Base-by-base conservation (phyloP, 768 basidiomycete genomes). In the Boletus sp. region DNA sequence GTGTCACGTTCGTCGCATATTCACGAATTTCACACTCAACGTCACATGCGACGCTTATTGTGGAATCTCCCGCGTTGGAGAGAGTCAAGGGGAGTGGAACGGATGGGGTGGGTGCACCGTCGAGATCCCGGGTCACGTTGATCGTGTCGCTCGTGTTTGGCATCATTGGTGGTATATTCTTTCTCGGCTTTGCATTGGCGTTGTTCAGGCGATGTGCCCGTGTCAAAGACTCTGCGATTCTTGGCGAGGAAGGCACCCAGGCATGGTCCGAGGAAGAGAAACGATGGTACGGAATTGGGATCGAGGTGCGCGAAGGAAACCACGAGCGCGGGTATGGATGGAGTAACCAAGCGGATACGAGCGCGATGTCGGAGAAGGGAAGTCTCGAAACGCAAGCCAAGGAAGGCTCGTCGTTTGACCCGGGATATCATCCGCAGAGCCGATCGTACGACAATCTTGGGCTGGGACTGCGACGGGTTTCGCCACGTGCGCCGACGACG, bases 1-100 rank as follows among this genome's bases (percentile, higher is more conserved):
- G 73, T 1, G 74, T 84, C 48, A 82, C 81, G 4, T 87, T 91
- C 61, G 83, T 84, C 7, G 90, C 88, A 3, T 89, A 84, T 69
- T 88, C 86, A 33, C 74, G 68, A 37, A 53, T 79, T 18, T 89
- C 85, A 2, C 89, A 85, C 61, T 86, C 89, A 15, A 88, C 83
- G 1, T 91, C 89, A 18, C 87, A 89, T 63, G 77, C 86, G 1
- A 79, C 61, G 53, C 75, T 90, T 17, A 70, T 78, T 1, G 74
- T 91, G 32, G 78, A 52, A 68, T 85, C 54, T 68, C 78, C 42
- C 61, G 76, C 35, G 53, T 67, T 45, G 70, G 76, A 56, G 71
- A 73, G 60, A 71, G 71, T 80, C 59, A 74, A 78, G 37, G 61
- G 62, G 8, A 50, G 46, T 28, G 60, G 61, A n/a, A 66, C 69